Conservation (phyloP, 2,329 filamentous ascomycete genomes). For the Xylariaceae sp. region DNA sequence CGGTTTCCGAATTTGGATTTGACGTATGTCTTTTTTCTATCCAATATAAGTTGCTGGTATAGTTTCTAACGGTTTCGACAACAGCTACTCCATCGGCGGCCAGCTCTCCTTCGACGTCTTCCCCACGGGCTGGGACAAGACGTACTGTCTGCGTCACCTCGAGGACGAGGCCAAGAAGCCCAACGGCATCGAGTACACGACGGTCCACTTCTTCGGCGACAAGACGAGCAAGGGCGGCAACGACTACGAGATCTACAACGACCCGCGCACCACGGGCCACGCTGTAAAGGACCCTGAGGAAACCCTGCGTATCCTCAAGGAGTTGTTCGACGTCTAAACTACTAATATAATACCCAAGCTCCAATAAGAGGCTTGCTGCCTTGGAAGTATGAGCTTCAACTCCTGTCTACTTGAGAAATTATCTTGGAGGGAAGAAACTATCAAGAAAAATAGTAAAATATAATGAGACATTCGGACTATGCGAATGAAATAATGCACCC, state of each 20-base stretch:
- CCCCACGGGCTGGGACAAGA: constrained; percentile 97
- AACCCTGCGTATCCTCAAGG: constrained; percentile 72
- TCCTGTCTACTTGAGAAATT: background rate
- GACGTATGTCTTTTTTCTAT: constrained; percentile 55
- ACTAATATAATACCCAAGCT: background rate
- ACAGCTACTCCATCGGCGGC: constrained; percentile 85
- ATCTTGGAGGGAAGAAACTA: background rate
- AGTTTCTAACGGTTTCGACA: background rate
- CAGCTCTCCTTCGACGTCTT: constrained; percentile 99
- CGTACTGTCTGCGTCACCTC: constrained; percentile 85
- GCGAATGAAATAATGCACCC: background rate
- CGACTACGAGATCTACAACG: constrained; percentile 88
- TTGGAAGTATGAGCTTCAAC: no score
- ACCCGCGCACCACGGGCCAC: constrained; percentile 78
- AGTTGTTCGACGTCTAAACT: constrained; percentile 64
- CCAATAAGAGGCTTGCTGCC: no score
- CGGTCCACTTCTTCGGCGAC: constrained; percentile 97
- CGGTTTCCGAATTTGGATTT: constrained; percentile 78
- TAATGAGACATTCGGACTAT: background rate
- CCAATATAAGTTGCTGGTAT: background rate
- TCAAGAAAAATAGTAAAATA: background rate
- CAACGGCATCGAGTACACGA: constrained; percentile 72
- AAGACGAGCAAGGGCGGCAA: constrained; percentile 90
- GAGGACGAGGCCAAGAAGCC: constrained; percentile 69
- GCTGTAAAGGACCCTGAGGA: constrained; percentile 76